These are phyloP conservation scores for Bonia amplexicaulis DNA, from an alignment of 176 grass and related monocot genomes.

Conservation along the genomic window DNA sequence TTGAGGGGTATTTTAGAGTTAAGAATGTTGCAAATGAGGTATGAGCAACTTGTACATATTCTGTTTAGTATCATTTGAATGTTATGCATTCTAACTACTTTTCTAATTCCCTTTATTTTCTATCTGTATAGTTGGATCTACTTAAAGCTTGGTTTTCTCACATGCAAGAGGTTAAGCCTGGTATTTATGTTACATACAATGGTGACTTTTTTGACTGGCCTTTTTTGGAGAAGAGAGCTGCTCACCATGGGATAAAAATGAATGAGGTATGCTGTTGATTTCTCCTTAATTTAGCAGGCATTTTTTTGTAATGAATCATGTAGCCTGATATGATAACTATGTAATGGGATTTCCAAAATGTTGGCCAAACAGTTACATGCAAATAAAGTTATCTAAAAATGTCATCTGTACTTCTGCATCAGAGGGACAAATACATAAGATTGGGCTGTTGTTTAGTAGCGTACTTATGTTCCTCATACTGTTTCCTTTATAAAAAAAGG, in stretches of 20 bases:
- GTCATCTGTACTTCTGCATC: constrained; percentile 13
- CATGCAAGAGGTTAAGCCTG: constrained; percentile 98
- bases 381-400: background rate
- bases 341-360: background rate
- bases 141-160: constrained; percentile 94
- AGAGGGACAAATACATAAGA: constrained; percentile 15
- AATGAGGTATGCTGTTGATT: constrained; percentile 50
- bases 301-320: constrained; percentile 10
- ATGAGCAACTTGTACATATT: background rate
- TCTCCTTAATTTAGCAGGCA: constrained; percentile 3
- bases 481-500: background rate
- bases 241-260: constrained; percentile 87
- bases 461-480: background rate
- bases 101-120: constrained; percentile 24
- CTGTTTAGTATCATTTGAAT: constrained; percentile 2
- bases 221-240: constrained; percentile 95
- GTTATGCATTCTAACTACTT: constrained; percentile 5
- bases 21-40: constrained; percentile 91
- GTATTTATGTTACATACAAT: constrained; percentile 99
- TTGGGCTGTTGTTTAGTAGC: background rate
- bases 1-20: constrained; percentile 87
- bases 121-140: constrained; percentile 57
- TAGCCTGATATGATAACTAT: background rate
- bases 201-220: constrained; percentile 99
- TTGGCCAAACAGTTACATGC: constrained; percentile 15